Evolutionary conservation across 2,329 filamentous ascomycete genomes (phyloP).

Genomic region (Cytospora chrysosperma): DNA sequence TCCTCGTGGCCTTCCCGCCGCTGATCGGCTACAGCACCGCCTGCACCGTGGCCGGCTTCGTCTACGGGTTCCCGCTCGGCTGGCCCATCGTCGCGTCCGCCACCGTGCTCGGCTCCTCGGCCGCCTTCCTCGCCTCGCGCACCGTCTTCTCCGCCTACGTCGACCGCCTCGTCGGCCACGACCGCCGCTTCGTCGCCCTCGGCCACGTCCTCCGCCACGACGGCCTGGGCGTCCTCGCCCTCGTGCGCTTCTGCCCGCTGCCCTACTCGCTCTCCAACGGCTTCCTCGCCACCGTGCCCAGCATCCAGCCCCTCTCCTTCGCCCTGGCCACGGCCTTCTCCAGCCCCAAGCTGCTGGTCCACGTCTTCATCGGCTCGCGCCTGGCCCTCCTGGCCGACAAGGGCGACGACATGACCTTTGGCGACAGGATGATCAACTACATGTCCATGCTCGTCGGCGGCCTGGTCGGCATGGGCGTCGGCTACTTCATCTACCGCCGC

Average conservation of each 20-base stretch:
- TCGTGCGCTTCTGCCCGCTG: constrained; percentile 88
- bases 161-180: constrained; percentile 73
- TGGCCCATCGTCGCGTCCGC: constrained; percentile 83
- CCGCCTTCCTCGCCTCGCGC: constrained; percentile 77
- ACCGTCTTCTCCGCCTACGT: constrained; percentile 79
- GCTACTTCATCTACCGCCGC: constrained; percentile 78
- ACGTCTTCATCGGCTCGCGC: constrained; percentile 86
- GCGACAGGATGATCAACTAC: constrained; percentile 81
- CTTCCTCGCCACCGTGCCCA: constrained; percentile 90
- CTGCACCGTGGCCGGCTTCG: constrained; percentile 53
- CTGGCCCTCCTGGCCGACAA: constrained; percentile 80
- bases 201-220: constrained; percentile 86
- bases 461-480: constrained; percentile 70
- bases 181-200: constrained; percentile 85
- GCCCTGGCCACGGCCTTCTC: constrained; percentile 75
- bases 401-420: constrained; percentile 76
- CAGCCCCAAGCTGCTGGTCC: constrained; percentile 82
- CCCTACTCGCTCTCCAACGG: constrained; percentile 94
- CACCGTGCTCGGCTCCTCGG: constrained; percentile 74
- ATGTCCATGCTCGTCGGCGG: constrained; percentile 72
- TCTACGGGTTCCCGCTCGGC: constrained; percentile 59
- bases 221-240: constrained; percentile 82
- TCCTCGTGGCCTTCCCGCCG: constrained; percentile 79
- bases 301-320: constrained; percentile 74
- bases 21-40: constrained; percentile 83